Conservation (phyloP, 768 basidiomycete genomes). For the Austroboletus eburneus region DNA sequence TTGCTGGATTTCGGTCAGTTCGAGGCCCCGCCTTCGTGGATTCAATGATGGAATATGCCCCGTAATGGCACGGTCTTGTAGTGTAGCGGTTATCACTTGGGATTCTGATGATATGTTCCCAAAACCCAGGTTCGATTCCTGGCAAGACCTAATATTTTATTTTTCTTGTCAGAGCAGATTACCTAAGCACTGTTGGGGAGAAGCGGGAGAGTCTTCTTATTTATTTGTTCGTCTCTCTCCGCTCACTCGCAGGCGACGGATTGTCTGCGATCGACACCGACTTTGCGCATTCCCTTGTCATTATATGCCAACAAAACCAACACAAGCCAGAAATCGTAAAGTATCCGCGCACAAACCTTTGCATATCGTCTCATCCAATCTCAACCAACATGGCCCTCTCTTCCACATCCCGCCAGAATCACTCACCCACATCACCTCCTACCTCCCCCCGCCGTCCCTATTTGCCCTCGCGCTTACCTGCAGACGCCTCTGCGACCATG, state of each 20-base stretch:
- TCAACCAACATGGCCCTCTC: slow-evolving; percentile 47
- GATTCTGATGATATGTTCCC: slow-evolving; percentile 24
- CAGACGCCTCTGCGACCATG: slow-evolving; percentile 52
- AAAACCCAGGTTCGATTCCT: slow-evolving; percentile 28
- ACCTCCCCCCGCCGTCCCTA: slow-evolving; percentile 62
- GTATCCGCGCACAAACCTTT: slow-evolving; percentile 31
- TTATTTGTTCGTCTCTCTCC: too few relatives aligned
- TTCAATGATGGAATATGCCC: too few relatives aligned
- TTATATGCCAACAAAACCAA: slow-evolving; percentile 69
- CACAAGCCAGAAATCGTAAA: slow-evolving; percentile 37
- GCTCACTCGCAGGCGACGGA: slow-evolving; percentile 20
- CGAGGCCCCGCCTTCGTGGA: too few relatives aligned
- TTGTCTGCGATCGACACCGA: slow-evolving; percentile 23
- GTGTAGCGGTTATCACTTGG: slow-evolving; percentile 30
- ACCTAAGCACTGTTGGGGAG: too few relatives aligned
- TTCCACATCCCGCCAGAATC: slow-evolving; percentile 64
- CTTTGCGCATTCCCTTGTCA: slow-evolving; percentile 8
- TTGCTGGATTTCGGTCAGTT: too few relatives aligned
- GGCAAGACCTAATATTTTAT: slow-evolving; percentile 17
- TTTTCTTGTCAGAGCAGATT: too few relatives aligned
- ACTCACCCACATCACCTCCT: slow-evolving; percentile 71
- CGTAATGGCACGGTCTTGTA: slow-evolving; percentile 20
- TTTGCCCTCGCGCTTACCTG: slow-evolving; percentile 53
- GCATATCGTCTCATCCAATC: slow-evolving; percentile 18
- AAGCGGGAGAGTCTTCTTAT: too few relatives aligned